Conservation (phyloP, 148 eudicot genomes). For the Silene latifolia region DNA sequence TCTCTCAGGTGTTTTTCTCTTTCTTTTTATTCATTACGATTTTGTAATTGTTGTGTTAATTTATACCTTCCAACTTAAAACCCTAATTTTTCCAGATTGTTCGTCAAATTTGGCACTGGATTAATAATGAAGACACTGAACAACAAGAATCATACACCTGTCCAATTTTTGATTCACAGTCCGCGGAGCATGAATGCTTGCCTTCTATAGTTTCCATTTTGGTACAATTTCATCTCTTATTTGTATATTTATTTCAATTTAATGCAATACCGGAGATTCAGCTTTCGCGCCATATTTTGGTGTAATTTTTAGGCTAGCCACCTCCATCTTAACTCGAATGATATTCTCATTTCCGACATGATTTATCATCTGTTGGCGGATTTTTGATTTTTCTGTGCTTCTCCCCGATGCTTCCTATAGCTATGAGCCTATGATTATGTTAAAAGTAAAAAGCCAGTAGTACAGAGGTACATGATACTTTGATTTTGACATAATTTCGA, state of each 20-base stretch:
- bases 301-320: too few species aligned
- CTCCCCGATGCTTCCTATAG: background rate
- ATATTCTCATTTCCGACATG: background rate
- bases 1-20: constrained; percentile 39
- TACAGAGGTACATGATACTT: background rate
- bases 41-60: background rate
- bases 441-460: background rate
- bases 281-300: too few species aligned
- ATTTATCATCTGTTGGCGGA: background rate
- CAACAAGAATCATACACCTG: constrained; percentile 13
- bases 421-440: background rate
- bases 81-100: constrained; percentile 38
- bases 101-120: constrained; percentile 53
- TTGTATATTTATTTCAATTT: background rate
- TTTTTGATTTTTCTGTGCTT: background rate
- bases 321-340: background rate
- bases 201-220: constrained; percentile 37
- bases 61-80: constrained; percentile 1
- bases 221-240: constrained; percentile 33
- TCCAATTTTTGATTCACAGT: constrained; percentile 14
- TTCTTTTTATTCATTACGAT: background rate
- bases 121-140: constrained; percentile 28
- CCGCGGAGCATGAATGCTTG: constrained; percentile 39
- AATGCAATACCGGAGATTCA: background rate
- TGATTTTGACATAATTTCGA: background rate